phyloP scores from a whole-genome alignment of 108 stramenopile genomes.

The Schizochytrium sp. region DNA sequence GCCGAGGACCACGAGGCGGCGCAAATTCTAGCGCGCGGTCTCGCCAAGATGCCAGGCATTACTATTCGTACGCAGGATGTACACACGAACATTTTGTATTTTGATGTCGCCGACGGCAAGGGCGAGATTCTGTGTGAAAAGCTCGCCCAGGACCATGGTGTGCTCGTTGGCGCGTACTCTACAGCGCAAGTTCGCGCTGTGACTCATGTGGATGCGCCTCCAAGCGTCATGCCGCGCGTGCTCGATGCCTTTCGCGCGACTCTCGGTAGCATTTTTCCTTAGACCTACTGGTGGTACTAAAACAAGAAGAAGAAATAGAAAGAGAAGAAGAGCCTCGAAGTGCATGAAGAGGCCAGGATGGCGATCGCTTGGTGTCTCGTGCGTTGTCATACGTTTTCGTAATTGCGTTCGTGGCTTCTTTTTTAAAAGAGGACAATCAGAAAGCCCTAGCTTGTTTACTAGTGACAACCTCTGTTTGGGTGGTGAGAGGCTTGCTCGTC shows the following conservation, averaged over 20 bases:
- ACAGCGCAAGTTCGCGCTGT: not conserved
- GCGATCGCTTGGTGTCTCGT: no score
- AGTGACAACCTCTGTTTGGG: no score
- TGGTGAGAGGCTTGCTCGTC: no score
- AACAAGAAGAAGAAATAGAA: no score
- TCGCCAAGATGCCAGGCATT: slow-evolving; percentile 17
- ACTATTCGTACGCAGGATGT: slow-evolving; percentile 21
- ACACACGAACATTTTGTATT: slow-evolving; percentile 42
- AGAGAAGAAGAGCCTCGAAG: no score
- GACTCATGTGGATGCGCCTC: not conserved
- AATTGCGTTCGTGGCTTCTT: no score
- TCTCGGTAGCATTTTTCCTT: not conserved
- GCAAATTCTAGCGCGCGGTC: slow-evolving; percentile 24
- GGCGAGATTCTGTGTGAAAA: not conserved
- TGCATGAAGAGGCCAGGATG: no score
- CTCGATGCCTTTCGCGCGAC: not conserved
- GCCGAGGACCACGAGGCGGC: slow-evolving; percentile 59
- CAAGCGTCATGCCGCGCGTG: not conserved
- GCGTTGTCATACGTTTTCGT: no score
- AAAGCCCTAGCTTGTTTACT: no score
- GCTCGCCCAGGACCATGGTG: not conserved
- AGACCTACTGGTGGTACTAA: no score
- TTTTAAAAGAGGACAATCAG: no score
- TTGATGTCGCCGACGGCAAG: not conserved
- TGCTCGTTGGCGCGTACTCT: not conserved